A percentile compares a stretch with the other conserved stretches of the same genome.
phyloP scores from a whole-genome alignment of 768 basidiomycete genomes.

The Calocybe cyanea region DNA sequence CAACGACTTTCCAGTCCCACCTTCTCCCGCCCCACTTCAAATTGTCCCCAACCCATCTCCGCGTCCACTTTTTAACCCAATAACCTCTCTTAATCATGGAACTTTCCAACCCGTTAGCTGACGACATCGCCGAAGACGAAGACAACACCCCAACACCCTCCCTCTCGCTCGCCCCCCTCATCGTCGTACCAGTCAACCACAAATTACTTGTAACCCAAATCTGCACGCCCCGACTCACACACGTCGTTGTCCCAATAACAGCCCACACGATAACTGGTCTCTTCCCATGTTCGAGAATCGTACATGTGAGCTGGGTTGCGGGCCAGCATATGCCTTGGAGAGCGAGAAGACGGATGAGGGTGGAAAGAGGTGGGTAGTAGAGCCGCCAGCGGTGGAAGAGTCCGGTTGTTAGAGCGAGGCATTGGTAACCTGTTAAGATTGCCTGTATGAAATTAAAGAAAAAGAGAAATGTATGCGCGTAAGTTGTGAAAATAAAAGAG shows the following conservation, averaged over 20 bases:
- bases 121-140: no score
- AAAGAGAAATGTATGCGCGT: conserved; percentile 2
- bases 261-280: conserved; percentile 90
- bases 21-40: conserved; percentile 55
- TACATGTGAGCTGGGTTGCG: conserved; percentile 81
- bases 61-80: no score
- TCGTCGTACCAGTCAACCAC: conserved; percentile 28
- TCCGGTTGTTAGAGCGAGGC: conserved; percentile 82
- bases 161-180: conserved; percentile 17
- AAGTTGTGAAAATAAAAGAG: conserved; percentile 4
- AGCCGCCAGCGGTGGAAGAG: conserved; percentile 86
- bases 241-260: conserved; percentile 85
- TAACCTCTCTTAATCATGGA: conserved; percentile 22
- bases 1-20: conserved; percentile 82
- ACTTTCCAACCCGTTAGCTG: no score
- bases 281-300: conserved; percentile 59
- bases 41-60: conserved; percentile 42
- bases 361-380: conserved; percentile 85
- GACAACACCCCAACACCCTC: conserved; percentile 14
- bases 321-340: conserved; percentile 98
- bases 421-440: conserved; percentile 84
- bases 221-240: conserved; percentile 77
- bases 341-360: conserved; percentile 87
- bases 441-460: conserved; percentile 43
- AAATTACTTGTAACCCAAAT: conserved; percentile 97